Conservation (phyloP, 345 rosid species). For the Salix udensis region DNA sequence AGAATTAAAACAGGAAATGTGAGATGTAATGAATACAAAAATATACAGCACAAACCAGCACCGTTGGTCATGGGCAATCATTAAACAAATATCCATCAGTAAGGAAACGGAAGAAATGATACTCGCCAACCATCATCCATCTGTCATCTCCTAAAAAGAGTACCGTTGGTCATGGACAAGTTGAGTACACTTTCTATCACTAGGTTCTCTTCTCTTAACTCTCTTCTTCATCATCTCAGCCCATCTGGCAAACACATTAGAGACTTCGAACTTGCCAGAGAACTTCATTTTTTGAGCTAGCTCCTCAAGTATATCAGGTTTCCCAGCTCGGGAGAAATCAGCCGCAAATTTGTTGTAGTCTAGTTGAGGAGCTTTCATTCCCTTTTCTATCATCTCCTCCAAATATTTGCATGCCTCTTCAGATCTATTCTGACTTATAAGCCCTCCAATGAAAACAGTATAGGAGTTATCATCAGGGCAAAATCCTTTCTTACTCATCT, state of each 20-base stretch:
- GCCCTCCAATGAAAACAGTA: conserved; percentile 69
- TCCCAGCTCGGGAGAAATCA: conserved; percentile 71
- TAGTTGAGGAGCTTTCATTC: conserved; percentile 81
- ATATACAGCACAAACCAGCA: not conserved
- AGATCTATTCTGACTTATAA: conserved; percentile 65
- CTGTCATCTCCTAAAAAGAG: not conserved
- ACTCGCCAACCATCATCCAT: not conserved
- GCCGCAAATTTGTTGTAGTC: conserved; percentile 79
- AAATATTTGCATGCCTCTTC: conserved; percentile 70
- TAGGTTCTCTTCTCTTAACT: conserved; percentile 33
- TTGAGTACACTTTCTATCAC: conserved; percentile 11
- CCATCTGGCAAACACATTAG: conserved; percentile 62
- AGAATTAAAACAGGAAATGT: not conserved
- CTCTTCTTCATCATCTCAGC: conserved; percentile 58
- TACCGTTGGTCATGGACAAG: not conserved
- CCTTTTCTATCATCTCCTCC: conserved; percentile 85
- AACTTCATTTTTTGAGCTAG: conserved; percentile 70
- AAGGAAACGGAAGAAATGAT: not conserved
- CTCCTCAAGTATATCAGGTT: conserved; percentile 62
- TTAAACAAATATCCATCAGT: not conserved
- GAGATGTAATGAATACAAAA: not conserved
- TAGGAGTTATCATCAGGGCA: conserved; percentile 89
- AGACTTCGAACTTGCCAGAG: conserved; percentile 63
- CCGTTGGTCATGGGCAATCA: not conserved
- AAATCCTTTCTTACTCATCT: conserved; percentile 63